phyloP scores from a whole-genome alignment of 441 rosid species.

The Syzygium malaccense region DNA sequence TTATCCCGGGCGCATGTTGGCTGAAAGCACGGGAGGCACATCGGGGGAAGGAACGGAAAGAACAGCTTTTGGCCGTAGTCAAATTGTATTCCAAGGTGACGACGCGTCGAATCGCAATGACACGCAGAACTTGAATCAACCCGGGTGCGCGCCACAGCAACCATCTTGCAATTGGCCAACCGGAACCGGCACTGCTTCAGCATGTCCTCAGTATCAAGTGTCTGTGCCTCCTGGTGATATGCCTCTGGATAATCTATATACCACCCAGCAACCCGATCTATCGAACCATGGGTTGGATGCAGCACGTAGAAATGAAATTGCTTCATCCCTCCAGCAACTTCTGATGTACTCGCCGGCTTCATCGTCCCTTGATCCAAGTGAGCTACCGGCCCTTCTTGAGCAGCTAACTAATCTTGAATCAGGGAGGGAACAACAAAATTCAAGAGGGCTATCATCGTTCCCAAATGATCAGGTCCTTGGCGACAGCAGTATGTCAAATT shows the following conservation, averaged over 20 bases:
- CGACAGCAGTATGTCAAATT: too few species aligned
- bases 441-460: too few species aligned
- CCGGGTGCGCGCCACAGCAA: not conserved
- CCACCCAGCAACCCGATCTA: not conserved
- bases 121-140: not conserved
- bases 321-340: not conserved
- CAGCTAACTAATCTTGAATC: not conserved
- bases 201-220: not conserved
- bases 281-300: accelerated
- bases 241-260: not conserved
- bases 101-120: not conserved
- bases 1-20: too few species aligned
- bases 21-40: too few species aligned
- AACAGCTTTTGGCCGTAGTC: not conserved
- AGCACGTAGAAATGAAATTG: not conserved
- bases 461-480: too few species aligned
- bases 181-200: not conserved
- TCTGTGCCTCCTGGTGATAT: accelerated
- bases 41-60: too few species aligned
- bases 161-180: not conserved
- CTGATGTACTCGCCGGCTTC: accelerated
- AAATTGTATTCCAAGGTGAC: accelerated
- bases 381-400: accelerated
- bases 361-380: not conserved
- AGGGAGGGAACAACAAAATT: too few species aligned